Conservation (phyloP, 2,329 filamentous ascomycete genomes). For the Lecanoromycetidae sp. region DNA sequence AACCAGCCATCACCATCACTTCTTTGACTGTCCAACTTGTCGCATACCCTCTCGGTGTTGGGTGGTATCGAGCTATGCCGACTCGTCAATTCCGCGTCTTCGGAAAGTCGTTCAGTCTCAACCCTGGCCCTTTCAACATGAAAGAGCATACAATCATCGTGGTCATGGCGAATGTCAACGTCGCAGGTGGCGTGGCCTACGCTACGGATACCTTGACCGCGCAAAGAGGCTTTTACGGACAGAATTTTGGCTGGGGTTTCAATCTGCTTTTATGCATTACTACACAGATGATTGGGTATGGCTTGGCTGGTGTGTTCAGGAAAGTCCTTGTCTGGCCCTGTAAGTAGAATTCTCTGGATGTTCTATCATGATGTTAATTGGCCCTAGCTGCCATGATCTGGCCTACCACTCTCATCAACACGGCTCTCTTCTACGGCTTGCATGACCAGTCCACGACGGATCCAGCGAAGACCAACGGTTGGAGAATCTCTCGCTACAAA, state of each 20-base stretch:
- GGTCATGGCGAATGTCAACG: constrained; percentile 54
- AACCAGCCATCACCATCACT: constrained; percentile 47
- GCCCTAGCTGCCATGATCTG: constrained; percentile 56
- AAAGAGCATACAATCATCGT: constrained; percentile 37
- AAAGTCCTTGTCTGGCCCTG: constrained; percentile 44
- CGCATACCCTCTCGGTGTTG: constrained; percentile 41
- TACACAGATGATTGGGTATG: constrained; percentile 58
- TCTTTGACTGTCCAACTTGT: constrained; percentile 52
- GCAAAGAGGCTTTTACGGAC: constrained; percentile 59
- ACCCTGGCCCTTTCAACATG: constrained; percentile 35
- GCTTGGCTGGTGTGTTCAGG: constrained; percentile 55
- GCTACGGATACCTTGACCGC: constrained; percentile 63
- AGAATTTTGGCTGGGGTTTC: constrained; percentile 54
- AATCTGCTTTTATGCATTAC: constrained; percentile 56
- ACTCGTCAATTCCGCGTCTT: constrained; percentile 27
- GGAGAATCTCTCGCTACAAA: constrained; percentile 52
- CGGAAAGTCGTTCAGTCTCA: constrained; percentile 29
- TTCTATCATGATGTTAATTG: constrained; percentile 38
- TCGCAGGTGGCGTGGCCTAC: constrained; percentile 49
- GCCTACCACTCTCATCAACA: constrained; percentile 54
- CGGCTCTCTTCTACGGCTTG: constrained; percentile 59
- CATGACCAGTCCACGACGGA: constrained; percentile 50
- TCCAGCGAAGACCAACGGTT: constrained; percentile 48
- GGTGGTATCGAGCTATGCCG: constrained; percentile 31
- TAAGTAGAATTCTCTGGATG: constrained; percentile 23